Percentiles rank a stretch among this genome's conserved stretches.
These are phyloP conservation scores for Suillus placidus DNA, from an alignment of 768 basidiomycete species.

Conservation along the genomic window DNA sequence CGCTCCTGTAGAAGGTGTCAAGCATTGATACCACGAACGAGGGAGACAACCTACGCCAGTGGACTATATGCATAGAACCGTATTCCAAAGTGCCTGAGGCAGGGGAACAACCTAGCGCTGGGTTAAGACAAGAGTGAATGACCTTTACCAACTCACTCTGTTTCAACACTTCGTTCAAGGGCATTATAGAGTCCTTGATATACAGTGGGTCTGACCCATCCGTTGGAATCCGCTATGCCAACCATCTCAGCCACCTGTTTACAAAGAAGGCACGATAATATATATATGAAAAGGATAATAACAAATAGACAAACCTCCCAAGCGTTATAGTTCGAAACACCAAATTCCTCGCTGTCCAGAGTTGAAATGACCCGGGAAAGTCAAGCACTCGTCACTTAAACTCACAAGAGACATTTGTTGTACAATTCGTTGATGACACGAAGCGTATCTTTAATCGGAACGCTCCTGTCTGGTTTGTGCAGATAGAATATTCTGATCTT, in stretches of 20 bases:
- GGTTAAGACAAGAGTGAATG: background rate
- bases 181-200: constrained; percentile 55
- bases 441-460: constrained; percentile 49
- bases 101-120: constrained; percentile 36
- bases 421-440: constrained; percentile 50
- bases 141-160: constrained; percentile 24
- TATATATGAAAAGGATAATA: background rate
- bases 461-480: constrained; percentile 47
- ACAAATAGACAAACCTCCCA: constrained; percentile 33
- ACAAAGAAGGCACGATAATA: background rate
- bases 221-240: constrained; percentile 43
- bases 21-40: background rate
- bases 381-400: background rate
- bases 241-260: constrained; percentile 46
- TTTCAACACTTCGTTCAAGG: constrained; percentile 45
- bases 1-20: background rate
- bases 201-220: constrained; percentile 50
- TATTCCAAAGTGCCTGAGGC: constrained; percentile 43
- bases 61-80: constrained; percentile 40
- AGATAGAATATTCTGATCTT: constrained; percentile 34
- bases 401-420: constrained; percentile 53
- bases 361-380: constrained; percentile 1
- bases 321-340: constrained; percentile 20
- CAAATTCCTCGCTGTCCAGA: constrained; percentile 18
- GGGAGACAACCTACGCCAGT: constrained; percentile 17